A percentile compares a stretch with the other conserved stretches of the same genome.
Conservation (phyloP, 768 basidiomycete genomes). For the Amanita rubescens region DNA sequence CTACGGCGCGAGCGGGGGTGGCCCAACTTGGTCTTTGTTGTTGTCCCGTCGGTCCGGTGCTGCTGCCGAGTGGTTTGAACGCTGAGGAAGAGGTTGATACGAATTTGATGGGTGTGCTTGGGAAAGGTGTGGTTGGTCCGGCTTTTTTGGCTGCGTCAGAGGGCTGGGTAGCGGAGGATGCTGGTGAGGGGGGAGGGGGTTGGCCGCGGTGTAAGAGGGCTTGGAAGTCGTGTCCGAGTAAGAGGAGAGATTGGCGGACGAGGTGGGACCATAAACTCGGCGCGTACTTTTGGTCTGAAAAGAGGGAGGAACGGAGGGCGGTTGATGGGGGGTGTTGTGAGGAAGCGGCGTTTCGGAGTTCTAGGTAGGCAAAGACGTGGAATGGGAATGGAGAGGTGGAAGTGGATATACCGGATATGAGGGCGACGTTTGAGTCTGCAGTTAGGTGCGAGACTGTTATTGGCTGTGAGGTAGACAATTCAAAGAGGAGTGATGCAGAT, state of each 20-base stretch:
- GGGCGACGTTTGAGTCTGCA: slow-evolving; percentile 44
- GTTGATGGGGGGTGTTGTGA: slow-evolving; percentile 32
- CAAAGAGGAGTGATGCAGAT: slow-evolving; percentile 51
- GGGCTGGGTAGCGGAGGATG: slow-evolving; percentile 7
- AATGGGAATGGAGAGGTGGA: slow-evolving; percentile 28
- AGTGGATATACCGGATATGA: slow-evolving; percentile 57
- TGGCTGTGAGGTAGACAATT: slow-evolving; percentile 50
- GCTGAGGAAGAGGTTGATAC: slow-evolving; percentile 2
- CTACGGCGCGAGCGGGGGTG: slow-evolving; percentile 46
- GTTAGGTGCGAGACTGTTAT: slow-evolving; percentile 36
- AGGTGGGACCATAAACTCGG: slow-evolving; percentile 60
- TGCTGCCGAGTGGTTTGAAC: background rate
- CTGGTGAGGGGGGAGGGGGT: slow-evolving; percentile 20
- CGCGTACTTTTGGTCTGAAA: slow-evolving; percentile 60
- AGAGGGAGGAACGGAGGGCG: slow-evolving; percentile 46
- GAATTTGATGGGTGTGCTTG: slow-evolving; percentile 31
- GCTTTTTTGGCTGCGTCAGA: background rate
- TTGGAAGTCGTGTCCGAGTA: slow-evolving; percentile 66
- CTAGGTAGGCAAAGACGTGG: slow-evolving; percentile 60
- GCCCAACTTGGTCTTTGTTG: no score
- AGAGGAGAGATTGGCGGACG: slow-evolving; percentile 48
- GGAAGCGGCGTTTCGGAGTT: slow-evolving; percentile 46
- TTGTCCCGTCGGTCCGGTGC: background rate
- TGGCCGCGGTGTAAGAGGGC: slow-evolving; percentile 53
- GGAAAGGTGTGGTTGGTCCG: slow-evolving; percentile 14